Evolutionary conservation across 2,329 filamentous ascomycete species (phyloP), one percentile per base, ranked within the genome.

Genomic region (Sphaerulina vaccinii): DNA sequence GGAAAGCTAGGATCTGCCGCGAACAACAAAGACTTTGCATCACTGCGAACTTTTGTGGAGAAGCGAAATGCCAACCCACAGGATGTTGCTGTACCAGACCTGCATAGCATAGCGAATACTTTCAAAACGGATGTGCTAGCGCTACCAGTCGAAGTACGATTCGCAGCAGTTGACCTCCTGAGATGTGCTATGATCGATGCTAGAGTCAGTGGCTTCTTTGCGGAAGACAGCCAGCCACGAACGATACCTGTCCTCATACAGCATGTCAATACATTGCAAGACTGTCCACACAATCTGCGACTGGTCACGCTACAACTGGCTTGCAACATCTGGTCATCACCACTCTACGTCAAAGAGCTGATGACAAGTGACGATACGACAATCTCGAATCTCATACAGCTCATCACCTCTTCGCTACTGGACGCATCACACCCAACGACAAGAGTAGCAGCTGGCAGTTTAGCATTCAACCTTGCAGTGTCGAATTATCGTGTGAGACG

Each of bases 101-200:
- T 96, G 29, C 72, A 79, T 5, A 72, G 77, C 2, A 83, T 96
- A 55, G 81, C 83, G 0, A 64, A 52, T 10, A 51, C 51, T 2
- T 64, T 61, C 44, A 49, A 50, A 13, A 51, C 38, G 19, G 51
- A 57, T 18, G 48, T 65, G 5, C 44, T 62, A 16, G 71, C 74
- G 0, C 71, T 95, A 1, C 80, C 87, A 0, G 67, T 74, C 0
- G 86, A 88, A 11, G 73, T 79, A 1, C 78, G 90, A 37, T 97
- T 97, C 66, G 82, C 90, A 1, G 76, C 91, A 0, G 79, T 96
- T n/a, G 93, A 97, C 65, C 79, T 99, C 1, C 79, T 96, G 44
- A 82, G 93, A 18, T 81, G 88, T 56, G 81, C 87, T 0, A 80
- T 96, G 51, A 76, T 85, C 10, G 92, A 97, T 62, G 77, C 85